A percentile compares a stretch with the other conserved stretches of the same genome.
phyloP scores from a whole-genome alignment of 768 basidiomycete genomes.

The Suillus variegatus region DNA sequence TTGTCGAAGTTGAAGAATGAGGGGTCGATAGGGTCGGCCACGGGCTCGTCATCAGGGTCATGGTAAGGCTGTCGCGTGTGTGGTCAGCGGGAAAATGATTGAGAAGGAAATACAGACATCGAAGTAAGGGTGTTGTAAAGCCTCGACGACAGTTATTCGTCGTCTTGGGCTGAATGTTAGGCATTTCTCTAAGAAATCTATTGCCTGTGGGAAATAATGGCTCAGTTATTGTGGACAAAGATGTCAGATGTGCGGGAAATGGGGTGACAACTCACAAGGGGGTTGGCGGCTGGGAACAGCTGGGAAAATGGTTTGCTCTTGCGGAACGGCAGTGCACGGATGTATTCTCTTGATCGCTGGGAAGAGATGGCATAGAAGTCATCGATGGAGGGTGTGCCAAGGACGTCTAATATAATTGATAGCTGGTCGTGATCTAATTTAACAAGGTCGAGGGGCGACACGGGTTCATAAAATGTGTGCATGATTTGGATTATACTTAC shows the following conservation, averaged over 20 bases:
- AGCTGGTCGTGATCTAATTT: slow-evolving; percentile 87
- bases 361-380: slow-evolving; percentile 94
- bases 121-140: slow-evolving; percentile 87
- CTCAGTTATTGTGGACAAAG: background rate
- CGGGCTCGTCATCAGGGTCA: slow-evolving; percentile 87
- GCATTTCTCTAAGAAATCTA: slow-evolving; percentile 79
- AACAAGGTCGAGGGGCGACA: background rate
- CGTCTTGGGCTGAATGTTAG: slow-evolving; percentile 86
- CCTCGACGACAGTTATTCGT: slow-evolving; percentile 86
- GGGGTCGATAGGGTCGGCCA: slow-evolving; percentile 71
- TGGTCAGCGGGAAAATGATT: background rate
- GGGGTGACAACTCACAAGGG: slow-evolving; percentile 43
- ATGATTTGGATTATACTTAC: slow-evolving; percentile 11
- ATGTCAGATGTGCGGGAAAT: background rate
- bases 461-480: background rate
- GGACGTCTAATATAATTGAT: slow-evolving; percentile 89
- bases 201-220: slow-evolving; percentile 43
- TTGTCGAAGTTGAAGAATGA: slow-evolving; percentile 85
- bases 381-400: slow-evolving; percentile 88
- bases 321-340: slow-evolving; percentile 85
- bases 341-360: slow-evolving; percentile 77
- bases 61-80: slow-evolving; percentile 68
- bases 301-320: slow-evolving; percentile 70
- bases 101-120: slow-evolving; percentile 47
- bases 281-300: slow-evolving; percentile 78